Conservation (phyloP, 1,284 basidiomycete genomes). For the Tranzscheliella williamsii region DNA sequence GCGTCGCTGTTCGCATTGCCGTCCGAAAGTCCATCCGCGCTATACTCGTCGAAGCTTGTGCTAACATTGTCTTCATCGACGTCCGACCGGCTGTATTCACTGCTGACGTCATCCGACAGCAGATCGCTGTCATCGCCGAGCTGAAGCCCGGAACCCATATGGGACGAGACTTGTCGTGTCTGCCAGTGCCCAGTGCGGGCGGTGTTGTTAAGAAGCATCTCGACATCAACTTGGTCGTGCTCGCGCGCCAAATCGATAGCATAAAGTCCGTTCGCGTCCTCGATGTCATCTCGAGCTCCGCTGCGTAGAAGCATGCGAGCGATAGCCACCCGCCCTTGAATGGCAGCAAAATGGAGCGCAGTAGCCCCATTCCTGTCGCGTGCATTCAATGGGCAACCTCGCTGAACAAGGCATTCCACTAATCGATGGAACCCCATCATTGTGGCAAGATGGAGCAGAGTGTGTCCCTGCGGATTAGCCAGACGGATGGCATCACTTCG, state of each 20-base stretch:
- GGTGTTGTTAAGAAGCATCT: constrained; percentile 58
- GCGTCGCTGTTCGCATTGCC: constrained; percentile 33
- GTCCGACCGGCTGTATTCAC: constrained; percentile 29
- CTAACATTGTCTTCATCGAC: constrained; percentile 58
- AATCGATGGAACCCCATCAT: constrained; percentile 79
- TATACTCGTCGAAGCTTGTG: constrained; percentile 45
- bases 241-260: constrained; percentile 74
- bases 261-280: constrained; percentile 76
- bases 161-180: constrained; percentile 25
- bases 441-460: constrained; percentile 79
- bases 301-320: constrained; percentile 72
- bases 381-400: constrained; percentile 76
- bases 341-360: constrained; percentile 81
- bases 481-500: constrained; percentile 61
- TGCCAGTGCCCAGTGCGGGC: constrained; percentile 30
- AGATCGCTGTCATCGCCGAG: constrained; percentile 24
- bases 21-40: constrained; percentile 24
- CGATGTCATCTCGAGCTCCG: constrained; percentile 78
- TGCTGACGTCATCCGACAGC: constrained; percentile 38
- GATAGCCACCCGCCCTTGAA: constrained; percentile 72
- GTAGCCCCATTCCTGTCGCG: constrained; percentile 90
- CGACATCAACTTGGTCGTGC: constrained; percentile 65
- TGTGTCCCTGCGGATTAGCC: constrained; percentile 59
- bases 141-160: constrained; percentile 52
- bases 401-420: constrained; percentile 72